phyloP scores from a whole-genome alignment of 306 rosid species.

The Quercus gilva region DNA sequence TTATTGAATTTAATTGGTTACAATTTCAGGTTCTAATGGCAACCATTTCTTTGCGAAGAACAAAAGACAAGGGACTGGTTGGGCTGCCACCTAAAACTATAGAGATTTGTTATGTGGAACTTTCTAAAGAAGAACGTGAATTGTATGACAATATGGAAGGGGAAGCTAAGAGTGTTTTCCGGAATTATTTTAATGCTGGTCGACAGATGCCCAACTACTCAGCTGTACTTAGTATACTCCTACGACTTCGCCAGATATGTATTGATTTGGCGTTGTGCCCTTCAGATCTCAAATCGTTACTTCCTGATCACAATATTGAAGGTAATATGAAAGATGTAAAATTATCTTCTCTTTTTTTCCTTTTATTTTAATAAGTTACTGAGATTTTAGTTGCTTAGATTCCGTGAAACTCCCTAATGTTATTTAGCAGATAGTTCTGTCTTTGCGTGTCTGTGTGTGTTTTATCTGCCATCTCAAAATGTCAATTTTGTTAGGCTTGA shows the following conservation, averaged over 20 bases:
- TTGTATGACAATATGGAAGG: slow-evolving; percentile 58
- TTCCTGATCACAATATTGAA: slow-evolving; percentile 51
- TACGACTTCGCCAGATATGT: slow-evolving; percentile 85
- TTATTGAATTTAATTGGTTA: background rate
- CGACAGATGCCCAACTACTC: slow-evolving; percentile 39
- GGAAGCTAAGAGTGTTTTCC: slow-evolving; percentile 32
- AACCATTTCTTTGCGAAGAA: slow-evolving; percentile 75
- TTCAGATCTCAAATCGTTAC: slow-evolving; percentile 40
- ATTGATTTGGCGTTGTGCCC: slow-evolving; percentile 67
- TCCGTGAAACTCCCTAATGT: background rate
- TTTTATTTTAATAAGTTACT: background rate
- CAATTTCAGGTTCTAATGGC: slow-evolving; percentile 60
- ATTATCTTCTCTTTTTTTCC: background rate
- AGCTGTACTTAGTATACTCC: slow-evolving; percentile 51
- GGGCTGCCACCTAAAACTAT: slow-evolving; percentile 67
- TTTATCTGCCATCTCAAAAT: background rate
- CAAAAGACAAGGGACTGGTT: slow-evolving; percentile 55
- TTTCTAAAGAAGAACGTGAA: slow-evolving; percentile 65
- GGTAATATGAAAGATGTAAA: slow-evolving; percentile 37
- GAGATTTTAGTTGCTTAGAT: background rate
- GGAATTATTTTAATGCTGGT: slow-evolving; percentile 13
- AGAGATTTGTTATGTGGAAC: slow-evolving; percentile 63
- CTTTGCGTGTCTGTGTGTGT: background rate
- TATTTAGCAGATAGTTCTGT: background rate
- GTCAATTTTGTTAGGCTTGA: too few relatives aligned